A percentile compares a stretch with the other conserved stretches of the same genome.
Evolutionary conservation across 2,329 filamentous ascomycete genomes (phyloP).

Genomic region (Atkinsonella hypoxylon): DNA sequence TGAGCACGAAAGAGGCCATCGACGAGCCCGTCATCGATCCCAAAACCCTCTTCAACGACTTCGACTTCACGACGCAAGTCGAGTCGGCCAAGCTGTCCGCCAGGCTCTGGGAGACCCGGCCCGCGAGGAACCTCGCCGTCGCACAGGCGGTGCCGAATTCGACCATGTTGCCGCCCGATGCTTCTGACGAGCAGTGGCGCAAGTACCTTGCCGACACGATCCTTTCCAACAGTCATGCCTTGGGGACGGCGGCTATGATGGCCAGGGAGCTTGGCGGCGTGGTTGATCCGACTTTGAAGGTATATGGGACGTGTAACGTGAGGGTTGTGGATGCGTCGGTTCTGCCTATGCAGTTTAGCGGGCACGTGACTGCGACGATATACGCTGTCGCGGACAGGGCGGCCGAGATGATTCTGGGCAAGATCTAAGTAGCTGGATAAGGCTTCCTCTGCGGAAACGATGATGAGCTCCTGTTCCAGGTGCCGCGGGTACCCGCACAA

Average conservation of each 20-base stretch:
- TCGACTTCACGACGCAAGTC: slow-evolving; percentile 21
- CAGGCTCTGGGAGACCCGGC: slow-evolving; percentile 19
- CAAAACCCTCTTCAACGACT: slow-evolving; percentile 22
- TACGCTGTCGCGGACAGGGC: slow-evolving; percentile 11
- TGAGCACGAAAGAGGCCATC: slow-evolving; percentile 23
- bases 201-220: slow-evolving; percentile 4
- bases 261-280: slow-evolving; percentile 35
- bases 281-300: slow-evolving; percentile 32
- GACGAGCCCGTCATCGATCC: slow-evolving; percentile 25
- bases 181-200: slow-evolving; percentile 9
- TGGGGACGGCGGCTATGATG: slow-evolving; percentile 40
- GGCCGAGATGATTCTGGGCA: slow-evolving; percentile 7
- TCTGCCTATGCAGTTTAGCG: slow-evolving; percentile 10
- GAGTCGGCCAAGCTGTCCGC: slow-evolving; percentile 18
- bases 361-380: slow-evolving; percentile 9
- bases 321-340: slow-evolving; percentile 12
- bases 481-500: too few species aligned
- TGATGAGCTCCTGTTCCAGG: too few species aligned
- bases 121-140: slow-evolving; percentile 6
- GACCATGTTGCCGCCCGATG: slow-evolving; percentile 1
- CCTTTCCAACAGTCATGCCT: slow-evolving; percentile 29
- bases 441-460: too few species aligned
- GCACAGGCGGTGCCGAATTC: background rate
- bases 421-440: too few species aligned
- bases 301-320: slow-evolving; percentile 22